Base-by-base conservation (phyloP, 306 rosid genomes). In the Lathyrus aphaca region DNA sequence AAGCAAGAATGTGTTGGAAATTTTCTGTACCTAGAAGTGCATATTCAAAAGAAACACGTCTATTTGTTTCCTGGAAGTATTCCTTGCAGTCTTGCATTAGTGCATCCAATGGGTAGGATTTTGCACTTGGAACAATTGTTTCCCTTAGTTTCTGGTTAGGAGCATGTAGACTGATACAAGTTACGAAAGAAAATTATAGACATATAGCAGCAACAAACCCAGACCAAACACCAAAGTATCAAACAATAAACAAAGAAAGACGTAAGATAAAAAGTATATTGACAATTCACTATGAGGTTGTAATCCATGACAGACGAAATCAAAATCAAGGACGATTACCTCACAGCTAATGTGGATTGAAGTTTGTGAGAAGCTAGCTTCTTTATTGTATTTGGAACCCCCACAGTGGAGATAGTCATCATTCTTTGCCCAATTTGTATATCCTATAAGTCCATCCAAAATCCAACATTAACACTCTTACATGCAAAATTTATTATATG, bases 141-240 rank as follows among this genome's bases (percentile, higher is more conserved):
- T 94, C 98, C 81, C 98, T 87, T 48, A 94, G 96, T 76, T 88
- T 88, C 86, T 94, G 98, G 84, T 90, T 94, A 48, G 98, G 89
- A 75, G 98, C 98, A 78, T 94, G 98, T 55, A 94, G 77, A 82
- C 98, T 94, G 89, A 74, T 64, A 58, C 64, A 72, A 73, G 63
- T 37, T 13, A 63, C 72, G 58, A 76, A 67, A 67, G 50, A 14
- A 73, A 68, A 63, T 19, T 35, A 30, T 60, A 40, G 6, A 42
- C 10, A 38, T 1, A 55, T 62, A 10, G 68, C 50, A 19, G 68
- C 68, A 4, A 39, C 16, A 62, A 39, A 18, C 42, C 67, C 50
- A 39, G 18, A 60, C 65, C 13, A 32, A 13, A 37, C 15, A 39
- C 48, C 10, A 40, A 49, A 40, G 40, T 3, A 56, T 56, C 4